Evolutionary conservation across 768 basidiomycete genomes (phyloP).

Genomic region (Leccinum arenicola): DNA sequence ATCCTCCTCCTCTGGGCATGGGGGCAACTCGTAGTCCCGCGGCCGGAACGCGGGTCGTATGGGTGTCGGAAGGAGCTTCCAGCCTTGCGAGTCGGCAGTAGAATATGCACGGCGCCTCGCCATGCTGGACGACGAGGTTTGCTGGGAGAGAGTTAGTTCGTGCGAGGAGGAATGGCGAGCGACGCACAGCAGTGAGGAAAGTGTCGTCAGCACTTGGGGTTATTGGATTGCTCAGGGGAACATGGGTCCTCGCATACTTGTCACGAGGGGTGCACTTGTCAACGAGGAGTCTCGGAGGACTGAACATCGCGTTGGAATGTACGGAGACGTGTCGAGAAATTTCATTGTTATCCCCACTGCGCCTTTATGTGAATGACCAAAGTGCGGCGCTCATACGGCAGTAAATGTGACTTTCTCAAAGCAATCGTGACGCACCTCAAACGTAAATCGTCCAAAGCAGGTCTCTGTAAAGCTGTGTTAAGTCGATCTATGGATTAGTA

Average conservation of each 20-base stretch:
- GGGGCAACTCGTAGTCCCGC: constrained; percentile 31
- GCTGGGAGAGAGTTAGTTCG: constrained; percentile 15
- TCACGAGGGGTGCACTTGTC: constrained; percentile 35
- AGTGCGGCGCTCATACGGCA: constrained; percentile 8
- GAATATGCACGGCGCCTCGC: constrained; percentile 32
- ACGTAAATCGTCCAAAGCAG: constrained; percentile 26
- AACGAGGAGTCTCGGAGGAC: constrained; percentile 27
- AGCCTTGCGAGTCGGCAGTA: constrained; percentile 32
- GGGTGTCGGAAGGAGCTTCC: constrained; percentile 31
- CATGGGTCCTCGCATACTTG: constrained; percentile 31
- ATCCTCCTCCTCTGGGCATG: constrained; percentile 30
- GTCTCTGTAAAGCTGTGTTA: constrained; percentile 9
- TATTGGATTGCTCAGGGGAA: constrained; percentile 27
- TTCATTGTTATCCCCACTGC: constrained; percentile 2
- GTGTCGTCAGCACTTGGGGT: constrained; percentile 30
- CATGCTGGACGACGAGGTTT: constrained; percentile 5
- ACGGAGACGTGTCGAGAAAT: not conserved
- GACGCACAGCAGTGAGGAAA: constrained; percentile 21
- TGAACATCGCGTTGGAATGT: constrained; percentile 14
- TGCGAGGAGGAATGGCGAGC: not conserved
- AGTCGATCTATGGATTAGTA: constrained; percentile 4
- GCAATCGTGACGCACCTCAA: constrained; percentile 7
- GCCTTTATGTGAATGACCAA: constrained; percentile 27
- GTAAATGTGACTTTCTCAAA: constrained; percentile 19
- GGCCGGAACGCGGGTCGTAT: constrained; percentile 35